Percentiles rank a stretch among this genome's conserved stretches.
These are phyloP conservation scores for Cryphonectria japonica DNA, from an alignment of 2,329 filamentous ascomycete genomes.

Conservation along the genomic window DNA sequence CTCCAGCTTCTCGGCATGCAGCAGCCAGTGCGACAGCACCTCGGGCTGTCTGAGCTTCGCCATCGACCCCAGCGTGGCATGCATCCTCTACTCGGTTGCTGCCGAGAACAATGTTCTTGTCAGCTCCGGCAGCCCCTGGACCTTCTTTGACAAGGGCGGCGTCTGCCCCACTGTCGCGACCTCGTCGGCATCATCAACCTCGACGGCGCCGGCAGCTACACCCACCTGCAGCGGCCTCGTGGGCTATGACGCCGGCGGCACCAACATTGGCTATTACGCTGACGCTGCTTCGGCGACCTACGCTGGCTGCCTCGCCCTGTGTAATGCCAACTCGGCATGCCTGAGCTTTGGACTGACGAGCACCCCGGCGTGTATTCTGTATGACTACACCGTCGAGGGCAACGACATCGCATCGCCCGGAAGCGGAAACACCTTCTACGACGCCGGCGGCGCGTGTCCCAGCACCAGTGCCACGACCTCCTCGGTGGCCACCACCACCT, in stretches of 20 bases:
- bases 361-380: slow-evolving; percentile 26
- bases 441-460: slow-evolving; percentile 23
- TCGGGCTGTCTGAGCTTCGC: slow-evolving; percentile 26
- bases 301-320: slow-evolving; percentile 23
- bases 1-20: slow-evolving; percentile 22
- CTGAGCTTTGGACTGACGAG: slow-evolving; percentile 27
- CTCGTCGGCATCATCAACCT: slow-evolving; percentile 10
- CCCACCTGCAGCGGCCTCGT: slow-evolving; percentile 26
- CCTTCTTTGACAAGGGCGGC: slow-evolving; percentile 28
- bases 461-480: slow-evolving; percentile 6
- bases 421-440: slow-evolving; percentile 34
- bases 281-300: slow-evolving; percentile 21
- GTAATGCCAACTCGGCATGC: slow-evolving; percentile 25
- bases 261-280: slow-evolving; percentile 24
- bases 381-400: slow-evolving; percentile 26
- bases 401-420: slow-evolving; percentile 37
- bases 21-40: slow-evolving; percentile 25
- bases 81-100: slow-evolving; percentile 25
- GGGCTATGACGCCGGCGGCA: slow-evolving; percentile 26
- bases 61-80: slow-evolving; percentile 17
- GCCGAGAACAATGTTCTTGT: slow-evolving; percentile 34
- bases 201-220: slow-evolving; percentile 18
- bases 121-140: slow-evolving; percentile 35
- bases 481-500: slow-evolving; percentile 7
- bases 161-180: slow-evolving; percentile 19